A percentile compares a stretch with the other conserved stretches of the same genome.
phyloP scores from a whole-genome alignment of 1,284 basidiomycete genomes.

The Mycena citricolor region DNA sequence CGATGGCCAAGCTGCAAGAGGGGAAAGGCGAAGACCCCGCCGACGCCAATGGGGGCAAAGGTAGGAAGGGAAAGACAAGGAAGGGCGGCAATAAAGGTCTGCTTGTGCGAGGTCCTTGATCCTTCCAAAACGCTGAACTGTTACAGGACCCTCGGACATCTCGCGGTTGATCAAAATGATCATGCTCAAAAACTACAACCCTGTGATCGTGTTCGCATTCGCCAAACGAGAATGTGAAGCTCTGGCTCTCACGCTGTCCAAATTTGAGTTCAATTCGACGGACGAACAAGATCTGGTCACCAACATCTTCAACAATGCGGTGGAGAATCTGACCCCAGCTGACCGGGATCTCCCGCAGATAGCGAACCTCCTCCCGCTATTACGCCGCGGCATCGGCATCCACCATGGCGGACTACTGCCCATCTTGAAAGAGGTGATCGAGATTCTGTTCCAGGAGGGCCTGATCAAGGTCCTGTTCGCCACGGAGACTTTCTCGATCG shows the following conservation, averaged over 20 bases:
- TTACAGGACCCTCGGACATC: conserved; percentile 85
- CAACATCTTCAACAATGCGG: conserved; percentile 94
- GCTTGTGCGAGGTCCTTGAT: background rate
- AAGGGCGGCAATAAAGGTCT: conserved; percentile 90
- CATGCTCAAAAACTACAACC: conserved; percentile 97
- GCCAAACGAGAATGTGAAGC: conserved; percentile 98
- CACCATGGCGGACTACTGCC: conserved; percentile 98
- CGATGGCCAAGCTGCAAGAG: conserved; percentile 92
- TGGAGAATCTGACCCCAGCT: conserved; percentile 84
- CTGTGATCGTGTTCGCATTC: conserved; percentile 98
- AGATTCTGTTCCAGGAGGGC: conserved; percentile 99
- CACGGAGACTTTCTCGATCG: conserved; percentile 99
- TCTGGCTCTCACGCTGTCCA: conserved; percentile 88
- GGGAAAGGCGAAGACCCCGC: conserved; percentile 91
- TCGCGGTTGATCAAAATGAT: conserved; percentile 99
- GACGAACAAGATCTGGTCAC: conserved; percentile 90
- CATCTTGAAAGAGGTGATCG: conserved; percentile 98
- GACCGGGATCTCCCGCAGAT: conserved; percentile 95
- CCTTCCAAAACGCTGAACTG: conserved; percentile 5
- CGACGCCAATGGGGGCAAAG: conserved; percentile 78
- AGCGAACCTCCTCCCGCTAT: conserved; percentile 86
- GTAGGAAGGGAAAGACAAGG: conserved; percentile 85
- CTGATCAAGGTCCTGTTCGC: conserved; percentile 98
- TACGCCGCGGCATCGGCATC: conserved; percentile 96
- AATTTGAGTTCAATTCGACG: conserved; percentile 93